These are phyloP conservation scores for Spizellomyces sp. DNA, from an alignment of 192 early-diverging fungal genomes.

Conservation along the genomic window DNA sequence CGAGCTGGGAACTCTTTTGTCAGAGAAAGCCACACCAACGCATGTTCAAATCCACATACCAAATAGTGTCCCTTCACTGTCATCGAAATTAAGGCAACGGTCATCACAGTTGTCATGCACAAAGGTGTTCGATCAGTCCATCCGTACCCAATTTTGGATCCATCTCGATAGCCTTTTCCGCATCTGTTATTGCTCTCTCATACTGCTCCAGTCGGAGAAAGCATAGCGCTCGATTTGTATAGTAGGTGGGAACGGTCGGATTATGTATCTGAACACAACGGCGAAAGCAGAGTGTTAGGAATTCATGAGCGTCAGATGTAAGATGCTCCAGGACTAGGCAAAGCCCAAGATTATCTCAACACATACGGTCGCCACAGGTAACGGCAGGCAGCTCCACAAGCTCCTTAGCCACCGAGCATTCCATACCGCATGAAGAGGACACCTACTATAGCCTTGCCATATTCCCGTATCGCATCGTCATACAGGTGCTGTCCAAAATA, in stretches of 20 bases:
- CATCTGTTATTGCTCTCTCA: conserved; percentile 62
- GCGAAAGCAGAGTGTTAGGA: neutral
- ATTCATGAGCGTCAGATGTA: too few relatives aligned
- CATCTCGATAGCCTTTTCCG: conserved; percentile 66
- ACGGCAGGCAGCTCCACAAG: too few relatives aligned
- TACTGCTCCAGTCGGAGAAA: conserved; percentile 65
- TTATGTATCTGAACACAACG: conserved; percentile 54
- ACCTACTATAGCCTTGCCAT: conserved; percentile 73
- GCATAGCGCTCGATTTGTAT: conserved; percentile 82
- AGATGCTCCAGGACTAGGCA: too few relatives aligned
- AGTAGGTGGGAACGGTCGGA: conserved; percentile 66
- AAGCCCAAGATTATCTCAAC: too few relatives aligned
- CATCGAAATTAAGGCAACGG: neutral
- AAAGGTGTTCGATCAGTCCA: too few relatives aligned
- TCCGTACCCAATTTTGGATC: conserved; percentile 58
- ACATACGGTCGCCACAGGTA: too few relatives aligned
- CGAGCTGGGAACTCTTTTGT: conserved; percentile 27
- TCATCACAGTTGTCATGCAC: neutral
- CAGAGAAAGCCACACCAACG: too few relatives aligned
- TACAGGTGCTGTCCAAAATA: conserved; percentile 61
- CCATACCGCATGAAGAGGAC: neutral
- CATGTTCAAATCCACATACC: conserved; percentile 29
- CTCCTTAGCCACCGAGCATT: neutral
- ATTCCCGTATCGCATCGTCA: conserved; percentile 69
- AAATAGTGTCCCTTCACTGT: conserved; percentile 74